Base-by-base conservation (phyloP, 768 basidiomycete genomes). In the Pulveroboletus sp. region DNA sequence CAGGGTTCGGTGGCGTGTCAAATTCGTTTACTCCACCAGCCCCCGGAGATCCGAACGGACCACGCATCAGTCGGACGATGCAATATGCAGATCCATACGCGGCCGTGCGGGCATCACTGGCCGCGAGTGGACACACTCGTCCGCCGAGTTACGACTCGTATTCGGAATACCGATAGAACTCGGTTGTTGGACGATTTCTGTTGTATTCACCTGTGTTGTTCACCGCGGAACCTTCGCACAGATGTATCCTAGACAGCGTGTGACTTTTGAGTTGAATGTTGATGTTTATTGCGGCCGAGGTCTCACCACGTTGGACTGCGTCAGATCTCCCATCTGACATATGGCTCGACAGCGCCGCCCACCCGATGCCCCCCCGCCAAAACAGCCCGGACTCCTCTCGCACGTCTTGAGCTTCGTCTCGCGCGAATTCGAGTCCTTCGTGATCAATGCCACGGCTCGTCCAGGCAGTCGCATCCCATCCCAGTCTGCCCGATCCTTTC, bases 71-170 rank as follows among this genome's bases (percentile, higher is more conserved):
- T 67, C 72, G 91, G 64, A 94, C 93, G 46, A 93, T 95, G 92
- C 90, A 93, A 65, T 89, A 92, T 60, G 90, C 89, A 20, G 86
- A 93, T 61, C 90, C 90, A 9, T 93, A 92, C 61, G 86, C 89
- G 12, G 85, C 85, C 11, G 87, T 92, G 30, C 76, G 87, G 16
- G 84, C 85, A 8, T 74, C 76, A 5, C 66, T 87, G 65, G 26
- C 66, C 47, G 52, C 63, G 52, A 63, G 47, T 20, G 60, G 58
- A 46, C 54, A 69, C n/a, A 43, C 72, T 8, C 45, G 58, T 19
- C 75, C 78, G 9, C 80, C 80, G 13, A 74, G 73, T 51, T 82
- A 82, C 63, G 80, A 81, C 23, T 71, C 69, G 20, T 81, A 81
- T 58, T 62, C 74, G 41, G 77, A 73, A 50, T 80, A 79, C 63